Percentiles rank a stretch among this genome's conserved stretches.
These are phyloP conservation scores for Haplosporangium sp. DNA, from an alignment of 371 early-diverging fungal species.

Conservation along the genomic window DNA sequence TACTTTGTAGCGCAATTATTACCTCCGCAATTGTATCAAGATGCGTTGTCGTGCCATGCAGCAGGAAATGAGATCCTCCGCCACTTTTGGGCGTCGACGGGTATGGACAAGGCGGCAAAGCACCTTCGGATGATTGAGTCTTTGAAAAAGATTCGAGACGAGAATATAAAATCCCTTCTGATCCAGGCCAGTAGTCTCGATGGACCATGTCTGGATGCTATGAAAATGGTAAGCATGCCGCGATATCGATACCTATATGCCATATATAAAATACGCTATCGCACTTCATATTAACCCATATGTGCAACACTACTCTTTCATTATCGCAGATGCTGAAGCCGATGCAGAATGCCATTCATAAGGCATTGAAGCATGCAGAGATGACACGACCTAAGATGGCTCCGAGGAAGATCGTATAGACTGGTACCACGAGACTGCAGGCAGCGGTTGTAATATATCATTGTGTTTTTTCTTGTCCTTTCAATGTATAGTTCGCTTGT, in stretches of 20 bases:
- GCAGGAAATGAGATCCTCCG: conserved; percentile 73
- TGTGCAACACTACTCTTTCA: background rate
- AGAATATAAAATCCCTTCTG: conserved; percentile 59
- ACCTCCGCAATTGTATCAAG: conserved; percentile 61
- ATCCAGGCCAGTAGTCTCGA: conserved; percentile 32
- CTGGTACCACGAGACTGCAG: too few relatives aligned
- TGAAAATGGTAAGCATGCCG: conserved; percentile 32
- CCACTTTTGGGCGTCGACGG: conserved; percentile 71
- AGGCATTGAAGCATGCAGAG: conserved; percentile 58
- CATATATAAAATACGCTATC: background rate
- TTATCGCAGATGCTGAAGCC: conserved; percentile 61
- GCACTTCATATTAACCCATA: background rate
- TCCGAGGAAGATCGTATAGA: background rate
- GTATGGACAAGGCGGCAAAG: conserved; percentile 64
- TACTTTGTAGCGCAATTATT: conserved; percentile 50
- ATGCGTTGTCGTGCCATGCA: conserved; percentile 64
- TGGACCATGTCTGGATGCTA: conserved; percentile 23
- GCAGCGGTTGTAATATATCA: background rate
- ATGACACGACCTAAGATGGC: background rate
- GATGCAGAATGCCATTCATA: conserved; percentile 58
- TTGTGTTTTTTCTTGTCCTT: background rate
- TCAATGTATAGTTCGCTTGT: too few relatives aligned
- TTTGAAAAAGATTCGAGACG: conserved; percentile 62
- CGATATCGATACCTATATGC: background rate
- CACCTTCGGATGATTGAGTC: conserved; percentile 66